A percentile compares a stretch with the other conserved stretches of the same genome.
phyloP scores from a whole-genome alignment of 2,329 filamentous ascomycete genomes.

The Dothistroma septosporum region DNA sequence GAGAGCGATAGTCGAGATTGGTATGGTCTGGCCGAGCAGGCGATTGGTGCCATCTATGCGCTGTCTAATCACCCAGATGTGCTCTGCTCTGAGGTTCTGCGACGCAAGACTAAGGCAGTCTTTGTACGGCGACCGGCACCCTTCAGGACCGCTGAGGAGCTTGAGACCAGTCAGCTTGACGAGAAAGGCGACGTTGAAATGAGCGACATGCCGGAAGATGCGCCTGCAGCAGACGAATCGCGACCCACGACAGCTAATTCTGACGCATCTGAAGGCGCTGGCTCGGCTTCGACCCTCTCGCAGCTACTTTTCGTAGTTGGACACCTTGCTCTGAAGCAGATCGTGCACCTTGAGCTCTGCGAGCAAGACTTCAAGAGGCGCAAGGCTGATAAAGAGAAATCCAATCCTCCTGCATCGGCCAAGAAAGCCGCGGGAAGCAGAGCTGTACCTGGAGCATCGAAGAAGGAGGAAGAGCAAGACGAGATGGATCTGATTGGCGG shows the following conservation, averaged over 20 bases:
- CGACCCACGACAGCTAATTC: constrained; percentile 22
- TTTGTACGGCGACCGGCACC: constrained; percentile 57
- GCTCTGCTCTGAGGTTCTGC: constrained; percentile 84
- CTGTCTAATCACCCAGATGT: constrained; percentile 91
- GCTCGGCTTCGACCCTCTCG: constrained; percentile 66
- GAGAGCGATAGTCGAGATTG: constrained; percentile 89
- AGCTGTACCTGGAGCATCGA: constrained; percentile 27
- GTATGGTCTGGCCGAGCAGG: constrained; percentile 89
- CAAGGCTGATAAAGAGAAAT: constrained; percentile 84
- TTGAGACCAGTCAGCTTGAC: constrained; percentile 29
- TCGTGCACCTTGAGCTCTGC: constrained; percentile 95
- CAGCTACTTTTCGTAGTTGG: constrained; percentile 93
- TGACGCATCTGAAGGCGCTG: constrained; percentile 11
- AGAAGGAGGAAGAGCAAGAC: constrained; percentile 64
- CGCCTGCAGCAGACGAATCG: constrained; percentile 21
- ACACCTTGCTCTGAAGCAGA: constrained; percentile 97
- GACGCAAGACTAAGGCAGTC: constrained; percentile 78
- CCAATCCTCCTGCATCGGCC: constrained; percentile 27
- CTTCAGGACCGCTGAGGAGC: constrained; percentile 28
- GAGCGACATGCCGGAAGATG: constrained; percentile 33
- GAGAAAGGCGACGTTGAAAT: constrained; percentile 37
- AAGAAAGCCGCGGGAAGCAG: constrained; percentile 33
- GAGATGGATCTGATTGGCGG: constrained; percentile 95
- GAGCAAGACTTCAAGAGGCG: constrained; percentile 96
- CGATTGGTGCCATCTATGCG: constrained; percentile 90